Evolutionary conservation across 495 filamentous ascomycete species (phyloP).

Genomic region (Cercophora samala): DNA sequence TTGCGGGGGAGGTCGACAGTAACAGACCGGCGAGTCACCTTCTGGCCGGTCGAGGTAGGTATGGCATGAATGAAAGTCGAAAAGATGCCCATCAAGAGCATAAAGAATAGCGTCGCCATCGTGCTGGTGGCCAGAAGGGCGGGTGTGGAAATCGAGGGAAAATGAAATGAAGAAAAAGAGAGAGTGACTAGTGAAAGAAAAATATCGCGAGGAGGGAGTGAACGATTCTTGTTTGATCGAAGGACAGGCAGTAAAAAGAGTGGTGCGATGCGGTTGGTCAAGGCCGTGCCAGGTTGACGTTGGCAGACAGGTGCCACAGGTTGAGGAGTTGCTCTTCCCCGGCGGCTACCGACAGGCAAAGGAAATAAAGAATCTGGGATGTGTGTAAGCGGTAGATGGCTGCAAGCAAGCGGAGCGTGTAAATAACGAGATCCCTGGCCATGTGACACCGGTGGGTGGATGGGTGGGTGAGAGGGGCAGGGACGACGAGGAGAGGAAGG

Average conservation of each 20-base stretch:
- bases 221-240: neutral
- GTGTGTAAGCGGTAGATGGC: neutral
- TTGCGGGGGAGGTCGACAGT: conserved; percentile 20
- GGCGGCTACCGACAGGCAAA: neutral
- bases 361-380: neutral
- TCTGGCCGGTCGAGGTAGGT: neutral
- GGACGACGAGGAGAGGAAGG: neutral
- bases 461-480: no score
- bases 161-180: neutral
- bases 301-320: neutral
- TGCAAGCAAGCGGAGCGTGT: neutral
- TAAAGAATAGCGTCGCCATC: neutral
- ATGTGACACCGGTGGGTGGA: neutral
- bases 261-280: neutral
- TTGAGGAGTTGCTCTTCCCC: neutral
- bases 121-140: neutral
- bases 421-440: neutral
- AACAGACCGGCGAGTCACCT: conserved; percentile 7
- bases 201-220: neutral
- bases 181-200: neutral
- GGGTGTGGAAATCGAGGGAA: neutral
- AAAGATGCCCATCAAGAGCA: neutral
- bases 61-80: neutral
- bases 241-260: neutral
- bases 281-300: neutral